phyloP scores from a whole-genome alignment of 306 rosid species.

The Rosa multiflora region DNA sequence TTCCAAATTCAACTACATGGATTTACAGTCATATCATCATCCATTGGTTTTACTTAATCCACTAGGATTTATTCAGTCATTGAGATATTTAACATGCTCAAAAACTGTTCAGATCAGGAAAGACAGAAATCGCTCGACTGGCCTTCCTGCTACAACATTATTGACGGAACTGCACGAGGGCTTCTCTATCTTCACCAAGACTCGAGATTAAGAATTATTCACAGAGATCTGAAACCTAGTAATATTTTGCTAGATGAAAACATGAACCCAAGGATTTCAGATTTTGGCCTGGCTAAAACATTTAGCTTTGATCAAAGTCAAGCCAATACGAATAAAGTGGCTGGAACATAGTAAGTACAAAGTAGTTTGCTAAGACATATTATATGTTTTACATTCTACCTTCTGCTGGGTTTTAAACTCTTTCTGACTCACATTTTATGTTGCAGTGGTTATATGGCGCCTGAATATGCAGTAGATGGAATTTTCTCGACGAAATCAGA shows the following conservation, averaged over 20 bases:
- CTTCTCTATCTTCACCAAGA: constrained; percentile 47
- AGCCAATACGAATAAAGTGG: constrained; percentile 36
- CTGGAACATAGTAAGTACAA: constrained; percentile 48
- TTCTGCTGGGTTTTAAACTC: neutral
- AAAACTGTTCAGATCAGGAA: neutral
- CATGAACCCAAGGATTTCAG: constrained; percentile 45
- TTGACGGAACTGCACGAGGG: constrained; percentile 37
- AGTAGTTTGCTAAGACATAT: neutral
- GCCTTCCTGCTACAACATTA: constrained; percentile 28
- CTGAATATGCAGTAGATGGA: constrained; percentile 50
- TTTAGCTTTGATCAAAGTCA: constrained; percentile 34
- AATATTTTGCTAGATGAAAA: constrained; percentile 37
- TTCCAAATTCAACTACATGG: neutral
- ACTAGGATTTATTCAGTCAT: neutral
- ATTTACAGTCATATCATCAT: neutral
- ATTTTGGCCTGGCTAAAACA: constrained; percentile 48
- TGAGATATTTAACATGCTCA: neutral
- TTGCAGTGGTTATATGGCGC: constrained; percentile 44
- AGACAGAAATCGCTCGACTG: constrained; percentile 13
- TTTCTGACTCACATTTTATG: neutral
- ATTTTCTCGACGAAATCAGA: constrained; percentile 41
- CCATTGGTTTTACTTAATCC: neutral
- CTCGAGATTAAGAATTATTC: constrained; percentile 41
- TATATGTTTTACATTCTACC: neutral
- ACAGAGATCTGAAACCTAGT: constrained; percentile 45